Evolutionary conservation across 495 filamentous ascomycete species (phyloP).

Genomic region (Chaetomium cochliodes): DNA sequence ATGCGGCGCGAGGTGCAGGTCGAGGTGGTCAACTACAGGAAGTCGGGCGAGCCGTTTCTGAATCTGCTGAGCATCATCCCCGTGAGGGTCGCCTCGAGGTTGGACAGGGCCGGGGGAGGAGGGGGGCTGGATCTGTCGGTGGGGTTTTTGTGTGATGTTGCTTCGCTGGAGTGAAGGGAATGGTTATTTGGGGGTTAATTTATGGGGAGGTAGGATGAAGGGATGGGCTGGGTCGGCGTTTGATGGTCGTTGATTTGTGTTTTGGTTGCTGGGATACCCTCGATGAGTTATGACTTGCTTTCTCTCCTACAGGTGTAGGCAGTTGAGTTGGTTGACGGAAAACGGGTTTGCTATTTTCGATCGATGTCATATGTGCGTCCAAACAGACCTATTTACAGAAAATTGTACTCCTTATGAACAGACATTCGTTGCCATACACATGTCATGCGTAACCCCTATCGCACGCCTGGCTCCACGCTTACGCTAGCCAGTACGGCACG

Average conservation of each 20-base stretch:
- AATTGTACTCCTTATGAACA: background rate
- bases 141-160: slow-evolving; percentile 22
- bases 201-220: background rate
- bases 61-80: slow-evolving; percentile 54
- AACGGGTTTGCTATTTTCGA: background rate
- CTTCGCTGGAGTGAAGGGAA: background rate
- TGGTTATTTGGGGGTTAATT: too few relatives aligned
- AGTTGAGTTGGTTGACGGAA: background rate
- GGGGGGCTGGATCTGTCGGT: slow-evolving; percentile 38
- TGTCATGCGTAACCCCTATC: background rate
- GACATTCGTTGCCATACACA: background rate
- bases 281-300: background rate
- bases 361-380: background rate
- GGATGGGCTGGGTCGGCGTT: background rate
- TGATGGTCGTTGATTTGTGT: background rate
- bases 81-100: slow-evolving; percentile 22
- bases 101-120: background rate
- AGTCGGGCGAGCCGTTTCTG: slow-evolving; percentile 45
- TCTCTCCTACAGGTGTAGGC: background rate
- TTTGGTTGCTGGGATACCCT: background rate
- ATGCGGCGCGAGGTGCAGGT: slow-evolving; percentile 43
- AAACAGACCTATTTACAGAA: slow-evolving; percentile 6
- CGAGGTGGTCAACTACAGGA: slow-evolving; percentile 51
- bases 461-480: background rate
- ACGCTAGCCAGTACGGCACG: background rate